These are phyloP conservation scores for Eucalyptus albens DNA, from an alignment of 345 rosid species.

Conservation along the genomic window DNA sequence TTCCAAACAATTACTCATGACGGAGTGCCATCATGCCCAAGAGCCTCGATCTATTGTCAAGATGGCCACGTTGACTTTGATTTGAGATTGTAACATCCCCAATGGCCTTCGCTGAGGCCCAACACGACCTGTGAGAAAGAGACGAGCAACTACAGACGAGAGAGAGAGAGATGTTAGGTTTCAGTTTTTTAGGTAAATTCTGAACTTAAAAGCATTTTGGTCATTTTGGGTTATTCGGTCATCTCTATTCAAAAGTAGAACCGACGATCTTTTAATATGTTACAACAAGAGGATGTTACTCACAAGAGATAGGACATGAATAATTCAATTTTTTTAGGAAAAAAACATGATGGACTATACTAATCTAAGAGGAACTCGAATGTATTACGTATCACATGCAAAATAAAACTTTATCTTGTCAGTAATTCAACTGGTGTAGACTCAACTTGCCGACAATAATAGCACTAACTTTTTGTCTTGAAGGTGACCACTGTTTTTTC, in stretches of 20 bases:
- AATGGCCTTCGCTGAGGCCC: no score
- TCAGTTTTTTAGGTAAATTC: neutral
- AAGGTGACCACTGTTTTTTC: neutral
- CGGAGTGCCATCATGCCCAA: no score
- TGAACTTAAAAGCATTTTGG: neutral
- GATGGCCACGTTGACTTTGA: no score
- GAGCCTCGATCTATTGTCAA: no score
- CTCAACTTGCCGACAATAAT: neutral
- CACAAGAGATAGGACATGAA: neutral
- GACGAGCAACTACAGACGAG: no score
- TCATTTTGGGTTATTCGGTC: neutral
- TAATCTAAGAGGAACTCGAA: neutral
- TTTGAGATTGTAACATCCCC: no score
- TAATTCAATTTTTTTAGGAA: neutral
- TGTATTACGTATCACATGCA: neutral
- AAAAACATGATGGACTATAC: neutral
- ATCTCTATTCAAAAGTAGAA: neutral
- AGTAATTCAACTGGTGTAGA: neutral
- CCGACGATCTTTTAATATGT: neutral
- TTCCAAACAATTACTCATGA: no score
- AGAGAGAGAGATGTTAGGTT: neutral
- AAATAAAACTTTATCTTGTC: neutral
- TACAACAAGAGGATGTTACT: neutral
- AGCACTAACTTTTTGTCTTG: neutral
- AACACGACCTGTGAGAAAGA: no score